Evolutionary conservation across 257 asterid genomes (phyloP).

Genomic region (Solanum pimpinellifolium): DNA sequence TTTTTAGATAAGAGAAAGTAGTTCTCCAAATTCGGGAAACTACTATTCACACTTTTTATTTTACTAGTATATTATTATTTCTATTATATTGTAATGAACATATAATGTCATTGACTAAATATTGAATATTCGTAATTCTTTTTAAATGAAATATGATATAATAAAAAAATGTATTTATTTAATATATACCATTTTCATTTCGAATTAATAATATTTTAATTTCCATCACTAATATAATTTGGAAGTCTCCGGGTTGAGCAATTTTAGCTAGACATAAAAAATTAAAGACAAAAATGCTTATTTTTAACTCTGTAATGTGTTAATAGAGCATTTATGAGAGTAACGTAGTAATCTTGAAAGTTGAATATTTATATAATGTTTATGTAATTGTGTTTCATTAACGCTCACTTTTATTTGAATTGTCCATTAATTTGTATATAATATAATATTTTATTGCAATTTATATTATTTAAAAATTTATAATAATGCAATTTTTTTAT

Average conservation of each 20-base stretch:
- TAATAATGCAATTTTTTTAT: too few relatives aligned
- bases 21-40: neutral
- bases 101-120: neutral
- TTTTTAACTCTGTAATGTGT: neutral
- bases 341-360: neutral
- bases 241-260: neutral
- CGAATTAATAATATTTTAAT: too few relatives aligned
- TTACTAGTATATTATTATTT: too few relatives aligned
- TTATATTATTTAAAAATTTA: too few relatives aligned
- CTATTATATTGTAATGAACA: neutral
- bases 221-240: neutral
- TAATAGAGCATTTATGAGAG: neutral
- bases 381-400: too few relatives aligned
- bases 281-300: neutral
- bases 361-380: neutral
- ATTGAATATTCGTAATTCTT: neutral
- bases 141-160: neutral
- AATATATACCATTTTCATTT: neutral
- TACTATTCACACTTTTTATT: neutral
- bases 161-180: too few relatives aligned
- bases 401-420: too few relatives aligned
- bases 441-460: too few relatives aligned
- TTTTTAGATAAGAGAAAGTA: neutral
- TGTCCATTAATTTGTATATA: neutral
- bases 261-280: neutral